Base-by-base conservation (phyloP, 1,284 basidiomycete genomes). In the Cryptococcus neoformans region DNA sequence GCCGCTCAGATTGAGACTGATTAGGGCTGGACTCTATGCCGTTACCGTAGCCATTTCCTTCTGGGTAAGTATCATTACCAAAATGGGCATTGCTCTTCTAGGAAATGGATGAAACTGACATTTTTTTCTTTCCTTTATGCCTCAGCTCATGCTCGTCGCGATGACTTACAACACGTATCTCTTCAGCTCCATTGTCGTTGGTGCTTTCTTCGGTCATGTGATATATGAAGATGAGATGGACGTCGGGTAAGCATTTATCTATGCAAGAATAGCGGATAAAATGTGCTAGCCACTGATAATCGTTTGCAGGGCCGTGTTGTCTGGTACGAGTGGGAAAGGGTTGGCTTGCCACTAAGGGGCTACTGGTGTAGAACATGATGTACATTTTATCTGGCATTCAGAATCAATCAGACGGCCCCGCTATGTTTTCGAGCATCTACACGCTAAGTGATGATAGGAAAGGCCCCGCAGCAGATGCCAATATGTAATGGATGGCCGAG, bases 81-180 rank as follows among this genome's bases (percentile, higher is more conserved):
- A 41, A 3, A 12, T 28, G 28, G 28, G 28, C 28, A 28, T 28
- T 28, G 28, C 28, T 28, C 3, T 28, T 28, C 28, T 28, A 28
- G 4, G 28, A 28, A 28, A 28, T 28, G 28, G 28, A 28, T 28
- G 28, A 28, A 28, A 28, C 28, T 28, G 28, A 28, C 4, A 28
- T 28, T 28, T 28, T n/a, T n/a, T n/a, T n/a, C n/a, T 40, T 12
- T 12, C 40, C 11, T 35, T 16, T 39, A 37, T 28, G 12, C 3
- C 12, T n/a, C 56, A 77, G 75, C 69, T 80, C 58, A 80, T 80
- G 78, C 68, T 80, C 42, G 78, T 78, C 36, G 75, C 78, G 8
- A 80, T 80, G 78, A 77, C 77, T 4, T 80, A 76, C 67, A 76
- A 77, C 55, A 72, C 72, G 12, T 79, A 68, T 58, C 75, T 79